Evolutionary conservation across 2,329 filamentous ascomycete species (phyloP), one percentile per base, ranked within the genome.

Genomic region (Phialophora tarda): DNA sequence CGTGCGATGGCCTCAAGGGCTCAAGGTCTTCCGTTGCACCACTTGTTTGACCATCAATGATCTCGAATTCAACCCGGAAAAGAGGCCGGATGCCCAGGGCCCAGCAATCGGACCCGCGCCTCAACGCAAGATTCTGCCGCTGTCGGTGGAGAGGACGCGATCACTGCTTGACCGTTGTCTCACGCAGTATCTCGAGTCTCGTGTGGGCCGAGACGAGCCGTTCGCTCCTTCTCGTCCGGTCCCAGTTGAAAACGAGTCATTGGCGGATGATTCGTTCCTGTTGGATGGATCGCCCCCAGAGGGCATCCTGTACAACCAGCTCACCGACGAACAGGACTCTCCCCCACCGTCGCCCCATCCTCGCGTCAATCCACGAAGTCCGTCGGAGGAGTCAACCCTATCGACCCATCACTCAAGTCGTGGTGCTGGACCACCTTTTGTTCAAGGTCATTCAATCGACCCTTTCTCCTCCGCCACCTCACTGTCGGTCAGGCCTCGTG

Each of bases 31-130:
- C 77, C 86, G 92, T 72, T 97, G 93, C 77, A 90, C 91, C 50
- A 89, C 91, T 62, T 97, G 93, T 77, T 81, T 91, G 73, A 95
- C 91, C 21, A 88, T 97, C 75, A 96, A 96, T 75, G 92, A 96
- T 75, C 78, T 96, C 60, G 82, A 85, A 66, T 83, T 84, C 50
- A 74, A 74, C 34, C 70, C 65, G 23, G 75, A 77, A 23, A 59
- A 23, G 32, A 57, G 53, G 30, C 30, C n/a, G 2, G 60, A 62
- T 26, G 30, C 47, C 23, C 24, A 23, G 7, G 50, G 41, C 23
- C 24, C 55, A 41, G 55, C 48, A 23, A 55, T 14, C n/a, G 56
- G 59, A 10, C 50, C 53, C 34, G 57, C 60, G 23, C 58, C 53
- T 28, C 68, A 57, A 21, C 65, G 67, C 38, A 69, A 61, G 48